Percentiles rank a stretch among this genome's conserved stretches.
phyloP scores from a whole-genome alignment of 2,329 filamentous ascomycete genomes.

The Microdochium bolleyi region DNA sequence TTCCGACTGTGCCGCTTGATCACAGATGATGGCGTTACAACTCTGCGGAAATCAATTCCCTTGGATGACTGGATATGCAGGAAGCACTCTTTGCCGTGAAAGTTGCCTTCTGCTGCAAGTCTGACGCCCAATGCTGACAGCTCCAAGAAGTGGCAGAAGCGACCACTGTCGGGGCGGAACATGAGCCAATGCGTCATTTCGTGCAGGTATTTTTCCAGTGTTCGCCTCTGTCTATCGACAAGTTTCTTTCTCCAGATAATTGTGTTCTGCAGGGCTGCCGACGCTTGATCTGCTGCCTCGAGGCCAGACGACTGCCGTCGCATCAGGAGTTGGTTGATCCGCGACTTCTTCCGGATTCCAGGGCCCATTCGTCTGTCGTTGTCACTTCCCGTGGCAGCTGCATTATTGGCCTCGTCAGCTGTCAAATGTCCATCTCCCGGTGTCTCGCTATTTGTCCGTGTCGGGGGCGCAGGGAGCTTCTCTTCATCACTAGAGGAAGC shows the following conservation, averaged over 20 bases:
- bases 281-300: slow-evolving; percentile 36
- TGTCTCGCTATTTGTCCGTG: slow-evolving; percentile 26
- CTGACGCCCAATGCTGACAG: slow-evolving; percentile 89
- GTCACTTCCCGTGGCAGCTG: slow-evolving; percentile 62
- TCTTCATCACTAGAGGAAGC: slow-evolving; percentile 74
- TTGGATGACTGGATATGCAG: slow-evolving; percentile 88
- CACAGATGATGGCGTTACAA: slow-evolving; percentile 70
- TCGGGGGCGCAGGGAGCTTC: slow-evolving; percentile 19
- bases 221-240: slow-evolving; percentile 73
- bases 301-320: slow-evolving; percentile 44
- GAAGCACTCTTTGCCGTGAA: slow-evolving; percentile 95
- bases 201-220: slow-evolving; percentile 82
- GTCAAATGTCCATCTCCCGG: slow-evolving; percentile 25
- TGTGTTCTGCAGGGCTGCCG: slow-evolving; percentile 36
- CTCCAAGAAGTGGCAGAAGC: slow-evolving; percentile 91
- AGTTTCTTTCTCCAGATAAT: slow-evolving; percentile 53
- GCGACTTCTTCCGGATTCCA: slow-evolving; percentile 37
- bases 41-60: slow-evolving; percentile 76
- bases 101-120: slow-evolving; percentile 89
- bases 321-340: slow-evolving; percentile 43
- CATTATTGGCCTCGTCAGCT: slow-evolving; percentile 36
- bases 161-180: slow-evolving; percentile 91
- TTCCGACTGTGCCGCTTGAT: slow-evolving; percentile 81
- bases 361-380: slow-evolving; percentile 43
- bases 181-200: slow-evolving; percentile 96